Percentiles rank a stretch among this genome's conserved stretches.
These are phyloP conservation scores for Didymella sp. DNA, from an alignment of 2,329 filamentous ascomycete species.

Conservation along the genomic window DNA sequence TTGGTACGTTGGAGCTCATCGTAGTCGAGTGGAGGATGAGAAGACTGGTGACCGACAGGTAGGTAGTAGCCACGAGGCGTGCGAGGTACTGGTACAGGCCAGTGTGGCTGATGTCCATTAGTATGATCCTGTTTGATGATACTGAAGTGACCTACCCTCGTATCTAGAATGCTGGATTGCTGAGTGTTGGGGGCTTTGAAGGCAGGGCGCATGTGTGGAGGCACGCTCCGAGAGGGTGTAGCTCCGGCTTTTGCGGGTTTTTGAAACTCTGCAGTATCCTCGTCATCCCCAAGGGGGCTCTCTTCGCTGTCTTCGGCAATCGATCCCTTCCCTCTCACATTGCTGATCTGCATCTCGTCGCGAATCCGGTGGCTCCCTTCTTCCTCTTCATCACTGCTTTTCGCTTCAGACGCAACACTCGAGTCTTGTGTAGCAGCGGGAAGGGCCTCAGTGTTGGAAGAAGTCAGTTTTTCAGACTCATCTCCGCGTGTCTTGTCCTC, in stretches of 20 bases:
- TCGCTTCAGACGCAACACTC: too few relatives aligned
- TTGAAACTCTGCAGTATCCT: background rate
- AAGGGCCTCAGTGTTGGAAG: background rate
- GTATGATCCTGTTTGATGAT: background rate
- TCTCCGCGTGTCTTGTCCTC: background rate
- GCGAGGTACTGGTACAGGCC: conserved; percentile 2
- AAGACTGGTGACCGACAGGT: background rate
- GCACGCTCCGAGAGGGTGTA: conserved; percentile 7
- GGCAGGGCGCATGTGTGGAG: conserved; percentile 20
- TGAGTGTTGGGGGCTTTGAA: conserved; percentile 1
- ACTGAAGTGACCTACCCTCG: conserved; percentile 1
- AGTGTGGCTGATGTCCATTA: conserved; percentile 1
- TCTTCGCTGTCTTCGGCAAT: background rate
- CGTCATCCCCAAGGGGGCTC: background rate
- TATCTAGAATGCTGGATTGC: background rate
- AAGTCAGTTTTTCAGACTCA: background rate
- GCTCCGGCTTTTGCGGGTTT: background rate
- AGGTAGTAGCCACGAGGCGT: conserved; percentile 7
- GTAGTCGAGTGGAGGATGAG: conserved; percentile 2
- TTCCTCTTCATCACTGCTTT: background rate
- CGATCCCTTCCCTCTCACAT: background rate
- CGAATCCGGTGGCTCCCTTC: too few relatives aligned
- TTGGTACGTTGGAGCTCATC: conserved; percentile 21
- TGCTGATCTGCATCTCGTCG: background rate
- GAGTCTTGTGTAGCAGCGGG: background rate